A percentile compares a stretch with the other conserved stretches of the same genome.
Evolutionary conservation across 495 filamentous ascomycete genomes (phyloP).

Genomic region (Tuber borchii): DNA sequence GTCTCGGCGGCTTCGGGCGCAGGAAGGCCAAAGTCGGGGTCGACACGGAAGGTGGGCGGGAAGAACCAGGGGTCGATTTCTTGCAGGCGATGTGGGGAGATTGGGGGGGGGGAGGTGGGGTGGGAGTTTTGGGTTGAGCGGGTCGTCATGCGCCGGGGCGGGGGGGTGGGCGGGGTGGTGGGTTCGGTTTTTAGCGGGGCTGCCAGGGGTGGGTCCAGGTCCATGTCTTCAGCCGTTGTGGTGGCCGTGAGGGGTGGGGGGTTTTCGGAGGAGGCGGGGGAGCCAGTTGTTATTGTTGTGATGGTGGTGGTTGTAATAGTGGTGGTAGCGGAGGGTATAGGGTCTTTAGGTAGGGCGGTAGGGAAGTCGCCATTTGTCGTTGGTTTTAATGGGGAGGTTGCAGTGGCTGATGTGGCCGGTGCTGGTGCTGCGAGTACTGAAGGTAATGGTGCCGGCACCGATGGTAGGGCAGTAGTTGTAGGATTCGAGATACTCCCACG

Average conservation of each 20-base stretch:
- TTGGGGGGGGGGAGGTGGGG: constrained; percentile 50
- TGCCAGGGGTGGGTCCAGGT: constrained; percentile 28
- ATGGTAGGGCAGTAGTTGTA: neutral
- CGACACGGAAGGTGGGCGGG: constrained; percentile 57
- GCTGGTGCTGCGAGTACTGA: constrained; percentile 6
- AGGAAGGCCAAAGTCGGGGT: constrained; percentile 73
- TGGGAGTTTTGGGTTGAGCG: constrained; percentile 56
- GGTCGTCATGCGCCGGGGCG: constrained; percentile 7
- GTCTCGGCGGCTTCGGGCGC: constrained; percentile 80
- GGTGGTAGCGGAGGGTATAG: neutral
- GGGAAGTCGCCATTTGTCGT: constrained; percentile 7
- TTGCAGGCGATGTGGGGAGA: constrained; percentile 9
- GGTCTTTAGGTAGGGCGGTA: neutral
- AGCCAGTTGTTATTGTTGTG: constrained; percentile 8
- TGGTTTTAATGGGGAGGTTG: neutral
- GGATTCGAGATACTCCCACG: constrained; percentile 18
- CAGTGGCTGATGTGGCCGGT: neutral
- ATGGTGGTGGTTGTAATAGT: constrained; percentile 2
- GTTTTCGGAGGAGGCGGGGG: neutral
- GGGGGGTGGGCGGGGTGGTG: neutral
- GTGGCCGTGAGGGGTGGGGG: constrained; percentile 10
- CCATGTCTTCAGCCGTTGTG: constrained; percentile 14
- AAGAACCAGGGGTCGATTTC: constrained; percentile 78
- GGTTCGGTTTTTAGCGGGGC: constrained; percentile 24
- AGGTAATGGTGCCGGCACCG: neutral